A percentile compares a stretch with the other conserved stretches of the same genome.
Conservation (phyloP, 202 grass and related monocot genomes). For the Elaeis oleifera region DNA sequence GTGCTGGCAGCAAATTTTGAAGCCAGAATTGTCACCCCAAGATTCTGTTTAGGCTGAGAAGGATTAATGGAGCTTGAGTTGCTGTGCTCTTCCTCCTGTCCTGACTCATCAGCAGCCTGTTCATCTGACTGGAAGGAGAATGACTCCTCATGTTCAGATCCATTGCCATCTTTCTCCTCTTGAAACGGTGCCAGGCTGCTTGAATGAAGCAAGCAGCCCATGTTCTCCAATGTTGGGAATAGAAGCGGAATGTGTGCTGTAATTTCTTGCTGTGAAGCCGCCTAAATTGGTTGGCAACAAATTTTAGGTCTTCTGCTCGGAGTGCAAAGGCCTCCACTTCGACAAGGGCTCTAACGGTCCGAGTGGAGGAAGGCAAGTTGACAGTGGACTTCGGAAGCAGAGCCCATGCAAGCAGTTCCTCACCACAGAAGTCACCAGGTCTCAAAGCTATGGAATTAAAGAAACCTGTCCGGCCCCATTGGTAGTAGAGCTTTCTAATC, state of each 20-base stretch:
- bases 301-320: slow-evolving; percentile 82
- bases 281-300: slow-evolving; percentile 92
- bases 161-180: slow-evolving; percentile 58
- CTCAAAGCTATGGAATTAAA: slow-evolving; percentile 74
- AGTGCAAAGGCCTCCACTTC: slow-evolving; percentile 90
- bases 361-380: slow-evolving; percentile 78
- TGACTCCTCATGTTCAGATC: slow-evolving; percentile 76
- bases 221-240: slow-evolving; percentile 80
- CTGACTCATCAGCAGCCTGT: slow-evolving; percentile 31
- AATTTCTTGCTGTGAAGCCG: slow-evolving; percentile 80
- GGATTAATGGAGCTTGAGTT: slow-evolving; percentile 9
- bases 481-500: slow-evolving; percentile 84
- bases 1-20: slow-evolving; percentile 24
- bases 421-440: slow-evolving; percentile 77
- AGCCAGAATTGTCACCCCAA: slow-evolving; percentile 53
- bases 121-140: slow-evolving; percentile 39
- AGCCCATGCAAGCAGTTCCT: slow-evolving; percentile 90
- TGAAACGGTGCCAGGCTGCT: slow-evolving; percentile 76
- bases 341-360: slow-evolving; percentile 55
- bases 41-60: slow-evolving; percentile 21
- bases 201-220: slow-evolving; percentile 97
- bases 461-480: slow-evolving; percentile 87
- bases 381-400: slow-evolving; percentile 61
- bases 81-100: slow-evolving; percentile 27
- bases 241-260: slow-evolving; percentile 78